Conservation (phyloP, 495 filamentous ascomycete species). For the Penicillium antarcticum region DNA sequence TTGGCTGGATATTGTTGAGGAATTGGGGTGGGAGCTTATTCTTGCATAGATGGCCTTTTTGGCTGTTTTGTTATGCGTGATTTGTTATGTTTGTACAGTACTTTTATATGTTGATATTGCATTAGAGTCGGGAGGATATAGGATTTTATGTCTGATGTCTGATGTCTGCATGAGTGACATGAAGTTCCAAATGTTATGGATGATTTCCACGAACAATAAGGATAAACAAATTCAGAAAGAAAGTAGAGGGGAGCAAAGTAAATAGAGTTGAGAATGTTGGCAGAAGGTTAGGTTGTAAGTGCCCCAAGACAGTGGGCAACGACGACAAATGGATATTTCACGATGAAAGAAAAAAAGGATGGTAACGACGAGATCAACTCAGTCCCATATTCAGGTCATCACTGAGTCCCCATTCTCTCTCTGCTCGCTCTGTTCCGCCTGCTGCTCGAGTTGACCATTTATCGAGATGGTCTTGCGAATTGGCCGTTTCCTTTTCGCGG, state of each 20-base stretch:
- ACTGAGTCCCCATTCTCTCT: constrained; percentile 45
- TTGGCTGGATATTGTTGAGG: constrained; percentile 41
- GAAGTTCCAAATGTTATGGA: not conserved
- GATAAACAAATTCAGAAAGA: not conserved
- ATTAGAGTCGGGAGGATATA: too few relatives aligned
- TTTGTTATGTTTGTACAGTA: constrained; percentile 3
- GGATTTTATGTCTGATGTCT: too few relatives aligned
- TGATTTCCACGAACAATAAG: not conserved
- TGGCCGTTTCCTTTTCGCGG: constrained; percentile 47
- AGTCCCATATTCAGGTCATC: constrained; percentile 55
- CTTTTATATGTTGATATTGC: not conserved
- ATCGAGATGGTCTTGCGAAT: constrained; percentile 47
- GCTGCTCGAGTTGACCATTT: constrained; percentile 38
- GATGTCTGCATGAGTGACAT: too few relatives aligned
- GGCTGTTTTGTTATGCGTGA: too few relatives aligned
- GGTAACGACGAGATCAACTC: constrained; percentile 32
- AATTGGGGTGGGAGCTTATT: constrained; percentile 41
- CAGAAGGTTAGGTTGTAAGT: not conserved
- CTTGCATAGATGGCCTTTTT: constrained; percentile 23
- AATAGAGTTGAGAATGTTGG: too few relatives aligned
- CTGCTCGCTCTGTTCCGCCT: constrained; percentile 40
- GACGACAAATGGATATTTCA: not conserved
- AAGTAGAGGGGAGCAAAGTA: not conserved
- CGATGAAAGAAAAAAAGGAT: not conserved
- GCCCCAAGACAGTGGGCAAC: not conserved